A percentile compares a stretch with the other conserved stretches of the same genome.
Evolutionary conservation across 73 alveolate genomes (phyloP).

Genomic region (Tetrahymena borealis): DNA sequence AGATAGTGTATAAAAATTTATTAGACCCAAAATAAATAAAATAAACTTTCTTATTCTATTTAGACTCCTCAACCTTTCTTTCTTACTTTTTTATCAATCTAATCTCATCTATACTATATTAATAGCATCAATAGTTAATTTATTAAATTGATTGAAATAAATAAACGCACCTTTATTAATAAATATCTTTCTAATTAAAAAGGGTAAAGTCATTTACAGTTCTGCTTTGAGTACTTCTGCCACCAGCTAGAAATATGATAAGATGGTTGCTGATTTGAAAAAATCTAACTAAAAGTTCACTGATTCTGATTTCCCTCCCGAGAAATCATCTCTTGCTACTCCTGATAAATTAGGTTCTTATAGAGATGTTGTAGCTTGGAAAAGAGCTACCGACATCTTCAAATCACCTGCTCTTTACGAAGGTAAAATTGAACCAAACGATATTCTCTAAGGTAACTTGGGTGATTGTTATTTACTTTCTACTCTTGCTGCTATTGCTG

Average conservation of each 20-base stretch:
- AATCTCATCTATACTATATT: too few species aligned
- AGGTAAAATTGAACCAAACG: constrained; percentile 49
- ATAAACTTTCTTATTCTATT: too few species aligned
- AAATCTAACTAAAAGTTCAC: background rate
- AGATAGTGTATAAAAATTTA: too few species aligned
- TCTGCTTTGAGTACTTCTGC: background rate
- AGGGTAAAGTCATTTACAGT: background rate
- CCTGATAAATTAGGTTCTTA: background rate
- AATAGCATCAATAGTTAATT: background rate
- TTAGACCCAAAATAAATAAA: background rate
- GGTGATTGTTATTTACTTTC: constrained; percentile 73
- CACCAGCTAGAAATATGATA: background rate
- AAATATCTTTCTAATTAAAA: background rate
- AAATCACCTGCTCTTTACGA: constrained; percentile 25
- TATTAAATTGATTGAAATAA: background rate
- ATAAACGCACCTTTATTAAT: background rate
- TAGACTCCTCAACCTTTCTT: too few species aligned
- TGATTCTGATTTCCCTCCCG: constrained; percentile 27
- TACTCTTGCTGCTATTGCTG: constrained; percentile 68
- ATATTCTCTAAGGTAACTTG: constrained; percentile 54
- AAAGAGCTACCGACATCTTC: constrained; percentile 46
- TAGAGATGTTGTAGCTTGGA: constrained; percentile 32
- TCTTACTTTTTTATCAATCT: too few species aligned
- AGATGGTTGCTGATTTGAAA: background rate
- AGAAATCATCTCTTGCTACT: background rate